Base-by-base conservation (phyloP, 2,329 filamentous ascomycete genomes). In the Colletotrichum incanum region DNA sequence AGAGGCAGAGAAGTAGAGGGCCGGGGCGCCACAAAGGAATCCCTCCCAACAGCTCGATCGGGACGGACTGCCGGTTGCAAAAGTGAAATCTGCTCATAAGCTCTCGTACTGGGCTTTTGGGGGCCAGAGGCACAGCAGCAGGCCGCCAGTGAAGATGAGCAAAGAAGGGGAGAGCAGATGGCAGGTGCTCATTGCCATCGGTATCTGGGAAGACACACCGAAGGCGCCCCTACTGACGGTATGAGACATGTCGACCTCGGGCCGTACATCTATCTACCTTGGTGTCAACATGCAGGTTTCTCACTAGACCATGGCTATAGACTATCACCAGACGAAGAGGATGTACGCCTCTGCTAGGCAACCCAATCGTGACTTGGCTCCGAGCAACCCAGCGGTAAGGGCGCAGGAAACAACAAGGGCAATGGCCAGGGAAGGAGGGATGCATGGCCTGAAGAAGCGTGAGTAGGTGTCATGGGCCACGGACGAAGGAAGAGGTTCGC, bases 11-110 rank as follows among this genome's bases (percentile, higher is more conserved):
- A 61, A 31, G 26, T 31, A 67, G 45, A 20, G 52, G 52, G 34
- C 23, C n/a, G 31, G 23, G 28, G 26, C 39, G 39, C 55, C 41
- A 56, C 47, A 41, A 39, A 34, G 26, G 31, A 39, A 2, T 31
- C 26, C 34, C 20, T 31, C 26, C n/a, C 37, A n/a, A 56, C 56
- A 43, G 68, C 67, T 72, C 16, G 69, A 63, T 68, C 58, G 69
- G 69, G 58, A 52, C 69, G 65, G 16, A 14, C 37, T 68, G 39
- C 69, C 69, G 58, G 34, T 39, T 39, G 65, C 58, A 59, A 39
- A 70, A 31, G 31, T 37, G 47, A 39, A 61, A 61, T 61, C 26
- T 45, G 59, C 20, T 37, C 58, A 47, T 47, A 62, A 34, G 23
- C 34, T 63, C 34, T 62, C 50, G 69, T 68, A 63, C n/a, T 50